Evolutionary conservation across 345 rosid species (phyloP).

Genomic region (Syzygium grande): DNA sequence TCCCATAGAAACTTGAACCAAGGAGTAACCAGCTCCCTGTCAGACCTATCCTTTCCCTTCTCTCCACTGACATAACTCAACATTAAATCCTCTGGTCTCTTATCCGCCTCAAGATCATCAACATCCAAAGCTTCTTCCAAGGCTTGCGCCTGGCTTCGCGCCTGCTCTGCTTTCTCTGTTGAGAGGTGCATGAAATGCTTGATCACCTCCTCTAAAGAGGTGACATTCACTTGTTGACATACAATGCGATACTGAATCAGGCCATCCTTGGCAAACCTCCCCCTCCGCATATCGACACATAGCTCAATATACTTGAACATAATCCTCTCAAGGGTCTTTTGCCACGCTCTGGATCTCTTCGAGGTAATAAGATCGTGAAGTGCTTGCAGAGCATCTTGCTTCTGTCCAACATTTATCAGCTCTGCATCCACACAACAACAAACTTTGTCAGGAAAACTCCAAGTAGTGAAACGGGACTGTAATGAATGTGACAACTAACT

Average conservation of each 20-base stretch:
- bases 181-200: conserved; percentile 94
- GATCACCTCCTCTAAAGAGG: conserved; percentile 96
- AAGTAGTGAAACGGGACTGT: not conserved
- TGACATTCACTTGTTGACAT: conserved; percentile 93
- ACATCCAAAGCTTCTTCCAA: conserved; percentile 98
- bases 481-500: not conserved
- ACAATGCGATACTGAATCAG: conserved; percentile 88
- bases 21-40: conserved; percentile 93
- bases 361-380: conserved; percentile 90
- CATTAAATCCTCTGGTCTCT: conserved; percentile 94
- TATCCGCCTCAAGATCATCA: conserved; percentile 98
- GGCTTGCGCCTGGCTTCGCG: conserved; percentile 87
- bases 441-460: not conserved
- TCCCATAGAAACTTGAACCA: conserved; percentile 99
- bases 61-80: conserved; percentile 98
- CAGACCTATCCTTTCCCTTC: conserved; percentile 98
- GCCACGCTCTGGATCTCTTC: conserved; percentile 94
- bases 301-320: conserved; percentile 98
- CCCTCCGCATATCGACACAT: conserved; percentile 88
- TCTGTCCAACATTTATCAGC: conserved; percentile 95
- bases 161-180: conserved; percentile 96
- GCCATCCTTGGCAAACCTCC: conserved; percentile 96
- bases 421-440: conserved; percentile 32
- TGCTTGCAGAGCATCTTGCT: conserved; percentile 89
- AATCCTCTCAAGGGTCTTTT: conserved; percentile 78